Evolutionary conservation across 257 asterid species (phyloP).

Genomic region (Verbascum thapsus): DNA sequence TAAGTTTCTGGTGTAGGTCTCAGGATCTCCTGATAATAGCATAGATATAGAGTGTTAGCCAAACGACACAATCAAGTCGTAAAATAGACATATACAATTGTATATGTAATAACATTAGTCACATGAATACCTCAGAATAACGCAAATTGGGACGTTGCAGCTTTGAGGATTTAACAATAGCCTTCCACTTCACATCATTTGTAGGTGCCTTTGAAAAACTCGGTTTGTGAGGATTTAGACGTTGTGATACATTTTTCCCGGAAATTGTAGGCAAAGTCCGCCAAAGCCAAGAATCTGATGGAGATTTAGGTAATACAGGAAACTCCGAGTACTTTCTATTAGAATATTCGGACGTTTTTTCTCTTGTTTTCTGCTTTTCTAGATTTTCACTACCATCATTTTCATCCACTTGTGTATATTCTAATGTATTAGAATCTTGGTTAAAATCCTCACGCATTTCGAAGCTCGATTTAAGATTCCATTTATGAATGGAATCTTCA

Average conservation of each 20-base stretch:
- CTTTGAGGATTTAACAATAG: constrained; percentile 57
- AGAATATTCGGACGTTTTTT: constrained; percentile 21
- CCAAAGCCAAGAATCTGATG: constrained; percentile 87
- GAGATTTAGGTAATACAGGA: constrained; percentile 66
- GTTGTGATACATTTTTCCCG: constrained; percentile 37
- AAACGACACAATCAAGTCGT: neutral
- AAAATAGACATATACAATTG: neutral
- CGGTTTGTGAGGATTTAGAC: constrained; percentile 32
- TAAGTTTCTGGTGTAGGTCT: constrained; percentile 55
- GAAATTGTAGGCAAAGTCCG: constrained; percentile 80
- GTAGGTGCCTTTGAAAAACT: constrained; percentile 39
- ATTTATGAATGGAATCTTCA: constrained; percentile 29
- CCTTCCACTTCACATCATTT: constrained; percentile 60
- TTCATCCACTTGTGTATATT: constrained; percentile 18
- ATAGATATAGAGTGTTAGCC: constrained; percentile 23
- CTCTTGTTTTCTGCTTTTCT: constrained; percentile 28
- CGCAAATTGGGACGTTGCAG: constrained; percentile 42
- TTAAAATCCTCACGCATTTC: too few species aligned
- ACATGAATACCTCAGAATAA: constrained; percentile 53
- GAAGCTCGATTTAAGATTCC: constrained; percentile 17
- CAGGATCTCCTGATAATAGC: constrained; percentile 51
- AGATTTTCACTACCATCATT: constrained; percentile 28
- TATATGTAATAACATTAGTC: too few species aligned
- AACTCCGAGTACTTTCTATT: constrained; percentile 30
- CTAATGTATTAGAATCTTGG: constrained; percentile 25